Evolutionary conservation across 2,329 filamentous ascomycete genomes (phyloP), one percentile per base, ranked within the genome.

Genomic region (Madurella fahalii): DNA sequence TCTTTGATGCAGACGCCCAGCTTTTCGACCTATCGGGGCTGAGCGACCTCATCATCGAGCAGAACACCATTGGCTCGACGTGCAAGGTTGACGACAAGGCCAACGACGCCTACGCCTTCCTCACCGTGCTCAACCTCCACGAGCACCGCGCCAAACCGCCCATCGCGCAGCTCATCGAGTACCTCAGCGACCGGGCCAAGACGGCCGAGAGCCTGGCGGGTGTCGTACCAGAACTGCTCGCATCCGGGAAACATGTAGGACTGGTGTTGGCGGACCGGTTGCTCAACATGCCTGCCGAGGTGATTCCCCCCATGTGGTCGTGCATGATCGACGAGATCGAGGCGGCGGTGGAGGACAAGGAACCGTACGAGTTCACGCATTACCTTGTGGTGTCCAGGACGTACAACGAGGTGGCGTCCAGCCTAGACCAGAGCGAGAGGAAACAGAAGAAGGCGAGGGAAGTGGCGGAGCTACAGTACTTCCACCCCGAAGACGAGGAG

Each of bases 31-130:
- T 96, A 62, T 96, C 91, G 5, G 87, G 83, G 7, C 81, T 99
- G 47, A 81, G 91, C 34, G 90, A 97, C 69, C 74, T 96, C 59
- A 88, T 99, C 64, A 77, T 97, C 50, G 85, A 87, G 46, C 93
- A 99, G 71, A 85, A 89, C 9, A 83, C 88, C 17, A 84, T 99
- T 44, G 94, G 94, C 52, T 96, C 91, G 11, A 96, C 93, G 0
- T 90, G 97, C 63, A 99, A 99, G 74, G 89, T 94, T n/a, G 93
- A 97, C 64, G 91, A 92, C 65, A 91, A 94, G 67, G 90, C 92
- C 65, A 89, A 84, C 44, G 94, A 97, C 67, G 87, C 94, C 2
- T 97, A 94, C 72, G 92, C 93, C 11, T 89, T 99, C 71, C 77
- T 97, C 58, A 96, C 92, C 0, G 87, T 90, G 8, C 74, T 99